Percentiles rank a stretch among this genome's conserved stretches.
Evolutionary conservation across 192 early-diverging fungal genomes (phyloP).

Genomic region (Coemansia brasiliensis): DNA sequence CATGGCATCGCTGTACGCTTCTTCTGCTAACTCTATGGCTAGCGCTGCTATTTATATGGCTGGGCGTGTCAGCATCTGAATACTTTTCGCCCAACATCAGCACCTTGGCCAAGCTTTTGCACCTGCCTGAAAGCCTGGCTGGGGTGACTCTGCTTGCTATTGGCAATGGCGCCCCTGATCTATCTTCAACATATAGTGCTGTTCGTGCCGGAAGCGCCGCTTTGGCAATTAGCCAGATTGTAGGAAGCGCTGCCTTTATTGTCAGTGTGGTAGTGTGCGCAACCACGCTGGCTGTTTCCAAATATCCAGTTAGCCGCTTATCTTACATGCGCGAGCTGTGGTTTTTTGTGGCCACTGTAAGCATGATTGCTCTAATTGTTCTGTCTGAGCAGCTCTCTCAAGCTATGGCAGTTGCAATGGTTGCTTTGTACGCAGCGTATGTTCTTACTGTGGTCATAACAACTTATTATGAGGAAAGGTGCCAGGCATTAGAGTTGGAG

Average conservation of each 20-base stretch:
- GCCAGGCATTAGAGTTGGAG: slow-evolving; percentile 5
- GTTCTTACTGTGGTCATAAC: slow-evolving; percentile 47
- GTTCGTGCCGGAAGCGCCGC: slow-evolving; percentile 69
- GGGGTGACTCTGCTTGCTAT: slow-evolving; percentile 78
- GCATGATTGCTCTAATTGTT: slow-evolving; percentile 33
- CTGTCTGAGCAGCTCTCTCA: slow-evolving; percentile 28
- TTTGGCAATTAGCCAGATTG: slow-evolving; percentile 88
- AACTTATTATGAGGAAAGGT: slow-evolving; percentile 45
- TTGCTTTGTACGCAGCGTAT: slow-evolving; percentile 46
- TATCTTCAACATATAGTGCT: slow-evolving; percentile 86
- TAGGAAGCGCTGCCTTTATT: slow-evolving; percentile 85
- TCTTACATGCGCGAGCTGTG: slow-evolving; percentile 80
- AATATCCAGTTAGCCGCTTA: slow-evolving; percentile 62
- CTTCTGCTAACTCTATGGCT: slow-evolving; percentile 65
- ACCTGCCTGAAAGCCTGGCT: slow-evolving; percentile 81
- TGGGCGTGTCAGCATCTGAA: slow-evolving; percentile 78
- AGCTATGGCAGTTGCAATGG: slow-evolving; percentile 38
- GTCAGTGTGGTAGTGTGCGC: slow-evolving; percentile 80
- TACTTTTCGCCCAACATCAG: slow-evolving; percentile 88
- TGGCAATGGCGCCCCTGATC: slow-evolving; percentile 91
- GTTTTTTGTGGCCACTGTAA: slow-evolving; percentile 63
- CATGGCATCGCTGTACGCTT: slow-evolving; percentile 25
- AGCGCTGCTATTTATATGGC: slow-evolving; percentile 70
- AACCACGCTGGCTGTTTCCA: slow-evolving; percentile 75
- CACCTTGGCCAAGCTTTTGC: slow-evolving; percentile 70